phyloP scores from a whole-genome alignment of 768 basidiomycete genomes.

The Hygrophorus russula region DNA sequence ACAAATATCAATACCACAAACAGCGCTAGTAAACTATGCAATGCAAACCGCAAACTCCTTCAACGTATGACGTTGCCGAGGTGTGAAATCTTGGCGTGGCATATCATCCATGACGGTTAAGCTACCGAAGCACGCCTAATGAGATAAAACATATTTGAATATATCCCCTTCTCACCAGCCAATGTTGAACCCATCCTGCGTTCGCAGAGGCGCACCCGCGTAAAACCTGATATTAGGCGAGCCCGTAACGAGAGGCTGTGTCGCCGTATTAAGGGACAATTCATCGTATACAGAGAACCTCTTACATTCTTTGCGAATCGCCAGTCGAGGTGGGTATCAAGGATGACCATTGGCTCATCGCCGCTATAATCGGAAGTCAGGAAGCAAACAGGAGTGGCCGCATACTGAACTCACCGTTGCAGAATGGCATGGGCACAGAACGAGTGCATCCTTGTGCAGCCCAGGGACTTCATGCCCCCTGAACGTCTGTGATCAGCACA shows the following conservation, averaged over 20 bases:
- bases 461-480: constrained; percentile 34
- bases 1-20: neutral
- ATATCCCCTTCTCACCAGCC: constrained; percentile 45
- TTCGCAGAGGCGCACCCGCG: constrained; percentile 83
- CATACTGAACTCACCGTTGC: constrained; percentile 44
- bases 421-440: constrained; percentile 80
- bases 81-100: constrained; percentile 76
- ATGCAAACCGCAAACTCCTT: constrained; percentile 74
- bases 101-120: constrained; percentile 78
- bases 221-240: constrained; percentile 74
- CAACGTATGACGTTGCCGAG: constrained; percentile 80
- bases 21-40: constrained; percentile 14
- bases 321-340: constrained; percentile 79
- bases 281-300: constrained; percentile 1
- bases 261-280: neutral
- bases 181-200: constrained; percentile 83
- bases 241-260: constrained; percentile 60
- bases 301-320: constrained; percentile 75
- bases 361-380: constrained; percentile 30
- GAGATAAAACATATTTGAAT: constrained; percentile 1
- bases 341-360: constrained; percentile 79
- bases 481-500: constrained; percentile 5
- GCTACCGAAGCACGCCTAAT: constrained; percentile 21
- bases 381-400: constrained; percentile 3
- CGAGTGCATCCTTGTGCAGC: constrained; percentile 46